A percentile compares a stretch with the other conserved stretches of the same genome.
phyloP scores from a whole-genome alignment of 441 rosid genomes.

The Euphorbia schlechtendalii region DNA sequence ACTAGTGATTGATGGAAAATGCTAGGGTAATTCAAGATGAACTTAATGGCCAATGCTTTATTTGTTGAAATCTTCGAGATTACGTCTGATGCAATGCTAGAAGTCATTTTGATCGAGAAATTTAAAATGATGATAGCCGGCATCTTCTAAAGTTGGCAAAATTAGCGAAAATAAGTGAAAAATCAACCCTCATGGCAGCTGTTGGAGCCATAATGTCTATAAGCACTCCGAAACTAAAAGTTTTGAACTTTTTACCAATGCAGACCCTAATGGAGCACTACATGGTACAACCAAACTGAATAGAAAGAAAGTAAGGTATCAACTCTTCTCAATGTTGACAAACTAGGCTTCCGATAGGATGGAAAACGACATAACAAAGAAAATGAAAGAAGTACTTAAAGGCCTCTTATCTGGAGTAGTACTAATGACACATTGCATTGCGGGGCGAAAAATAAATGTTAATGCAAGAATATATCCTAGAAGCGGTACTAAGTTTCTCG shows the following conservation, averaged over 20 bases:
- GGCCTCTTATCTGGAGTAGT: conserved; percentile 43
- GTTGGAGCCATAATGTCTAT: conserved; percentile 19
- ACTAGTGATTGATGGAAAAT: conserved; percentile 22
- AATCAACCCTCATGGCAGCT: conserved; percentile 17
- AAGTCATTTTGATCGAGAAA: conserved; percentile 17
- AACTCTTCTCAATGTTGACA: not conserved
- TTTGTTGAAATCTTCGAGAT: conserved; percentile 12
- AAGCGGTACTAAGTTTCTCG: not conserved
- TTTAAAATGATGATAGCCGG: conserved; percentile 9
- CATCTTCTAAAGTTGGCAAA: conserved; percentile 8
- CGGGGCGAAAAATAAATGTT: conserved; percentile 27
- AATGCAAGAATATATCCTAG: not conserved
- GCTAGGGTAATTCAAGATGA: conserved; percentile 30
- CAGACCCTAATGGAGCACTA: conserved; percentile 50
- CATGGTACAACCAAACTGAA: conserved; percentile 37
- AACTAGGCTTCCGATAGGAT: not conserved
- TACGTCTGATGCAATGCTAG: conserved; percentile 15
- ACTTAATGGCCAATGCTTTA: conserved; percentile 23
- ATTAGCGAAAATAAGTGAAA: not conserved
- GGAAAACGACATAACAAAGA: conserved; percentile 15
- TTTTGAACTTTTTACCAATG: conserved; percentile 40
- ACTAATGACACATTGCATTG: conserved; percentile 34
- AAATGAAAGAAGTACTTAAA: conserved; percentile 20
- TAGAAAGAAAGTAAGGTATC: conserved; percentile 26
- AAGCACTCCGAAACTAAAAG: conserved; percentile 16